Base-by-base conservation (phyloP, 148 eudicot genomes). In the Spergularia marina region DNA sequence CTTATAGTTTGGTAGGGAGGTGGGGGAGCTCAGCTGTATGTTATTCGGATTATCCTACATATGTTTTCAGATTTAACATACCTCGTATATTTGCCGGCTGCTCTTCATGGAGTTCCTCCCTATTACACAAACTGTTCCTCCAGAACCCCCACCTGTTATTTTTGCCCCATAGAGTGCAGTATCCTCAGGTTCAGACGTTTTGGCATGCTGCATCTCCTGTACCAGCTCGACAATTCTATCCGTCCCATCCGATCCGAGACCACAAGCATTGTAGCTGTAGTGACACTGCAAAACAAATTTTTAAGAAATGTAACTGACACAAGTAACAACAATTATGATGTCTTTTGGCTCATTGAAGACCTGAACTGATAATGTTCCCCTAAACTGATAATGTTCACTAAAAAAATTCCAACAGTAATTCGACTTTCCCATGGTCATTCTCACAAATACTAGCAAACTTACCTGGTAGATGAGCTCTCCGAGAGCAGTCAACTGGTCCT, bases 391-490 rank as follows among this genome's bases (percentile, higher is more conserved):
- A 30, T 30, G 36, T 30, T 30, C 36, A 30, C 36, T 30, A 30
- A 30, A 2, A 30, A 30, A 0, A 2, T 30, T 30, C 36, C 36
- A 30, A 30, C 36, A 30, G 1, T 30, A 30, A 30, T 30, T 30
- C 36, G 36, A 30, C 36, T 30, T 30, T 30, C 36, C 36, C 36
- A 30, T 30, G 36, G 36, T 30, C 36, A 2, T 30, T 30, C 36
- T 30, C 36, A 30, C 36, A 30, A 2, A 30, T 30, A 30, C 4
- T 30, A 30, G 36, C 36, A 30, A 5, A 12, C 52, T 71, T 85
- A 94, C 98, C 98, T 95, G 98, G 81, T 95, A 95, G 86, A 95
- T 65, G 41, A 95, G 80, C 82, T 90, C 98, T 68, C 98, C 98
- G n/a, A 95, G 80, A 78, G 97, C 81, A 41, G 87, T 76, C 55